A percentile compares a stretch with the other conserved stretches of the same genome.
Conservation (phyloP, 371 early-diverging fungal species). For the Rozella allomycis region DNA sequence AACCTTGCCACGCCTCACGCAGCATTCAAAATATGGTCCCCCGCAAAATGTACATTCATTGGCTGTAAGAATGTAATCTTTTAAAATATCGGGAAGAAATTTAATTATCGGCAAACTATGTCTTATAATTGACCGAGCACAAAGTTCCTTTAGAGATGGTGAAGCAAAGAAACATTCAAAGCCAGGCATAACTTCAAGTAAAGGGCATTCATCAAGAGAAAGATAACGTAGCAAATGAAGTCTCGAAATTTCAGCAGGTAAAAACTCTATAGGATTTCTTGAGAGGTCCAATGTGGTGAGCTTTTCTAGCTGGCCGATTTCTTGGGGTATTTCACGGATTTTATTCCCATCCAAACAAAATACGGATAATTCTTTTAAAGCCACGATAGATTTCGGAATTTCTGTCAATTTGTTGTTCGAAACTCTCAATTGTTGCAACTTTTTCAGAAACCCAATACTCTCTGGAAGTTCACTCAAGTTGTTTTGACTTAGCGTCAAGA, state of each 20-base stretch:
- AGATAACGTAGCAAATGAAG: constrained; percentile 40
- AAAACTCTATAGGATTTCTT: constrained; percentile 31
- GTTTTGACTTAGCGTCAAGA: constrained; percentile 41
- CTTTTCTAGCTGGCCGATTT: constrained; percentile 28
- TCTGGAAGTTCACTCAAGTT: constrained; percentile 32
- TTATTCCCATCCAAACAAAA: too few species aligned
- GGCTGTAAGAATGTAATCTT: constrained; percentile 38
- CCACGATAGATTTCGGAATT: constrained; percentile 8
- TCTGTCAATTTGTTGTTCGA: constrained; percentile 16
- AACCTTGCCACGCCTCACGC: constrained; percentile 32
- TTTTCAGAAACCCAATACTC: constrained; percentile 31
- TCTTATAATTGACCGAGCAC: constrained; percentile 47
- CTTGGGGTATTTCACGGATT: constrained; percentile 32
- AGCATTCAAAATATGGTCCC: constrained; percentile 62
- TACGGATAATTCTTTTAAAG: constrained; percentile 6
- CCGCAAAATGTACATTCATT: constrained; percentile 57
- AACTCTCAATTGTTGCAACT: constrained; percentile 31
- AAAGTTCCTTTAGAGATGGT: constrained; percentile 45
- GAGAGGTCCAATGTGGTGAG: constrained; percentile 41
- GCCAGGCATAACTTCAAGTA: constrained; percentile 13
- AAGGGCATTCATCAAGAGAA: constrained; percentile 30
- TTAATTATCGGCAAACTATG: constrained; percentile 29
- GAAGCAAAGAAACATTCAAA: too few species aligned
- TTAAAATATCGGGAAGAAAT: constrained; percentile 24
- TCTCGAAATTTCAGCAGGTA: constrained; percentile 49